Conservation (phyloP, 2,329 filamentous ascomycete species). For the Akanthomyces dipterigenus region DNA sequence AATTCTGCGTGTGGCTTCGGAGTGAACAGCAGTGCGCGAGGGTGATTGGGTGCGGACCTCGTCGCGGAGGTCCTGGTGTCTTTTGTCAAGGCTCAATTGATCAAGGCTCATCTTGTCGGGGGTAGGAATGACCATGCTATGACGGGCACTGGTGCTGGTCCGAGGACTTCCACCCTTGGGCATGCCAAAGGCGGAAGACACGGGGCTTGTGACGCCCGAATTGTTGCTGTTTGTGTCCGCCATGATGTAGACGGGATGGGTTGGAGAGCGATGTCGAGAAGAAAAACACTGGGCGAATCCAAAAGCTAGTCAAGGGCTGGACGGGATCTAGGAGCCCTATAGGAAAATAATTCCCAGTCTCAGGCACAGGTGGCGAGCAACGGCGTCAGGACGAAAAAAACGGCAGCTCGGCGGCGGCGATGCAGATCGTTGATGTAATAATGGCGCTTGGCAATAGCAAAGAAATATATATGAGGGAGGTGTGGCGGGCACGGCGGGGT, state of each 20-base stretch:
- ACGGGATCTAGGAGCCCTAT: conserved; percentile 1
- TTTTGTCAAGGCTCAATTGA: conserved; percentile 10
- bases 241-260: not conserved
- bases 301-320: not conserved
- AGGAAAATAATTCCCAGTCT: not conserved
- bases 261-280: not conserved
- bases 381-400: not conserved
- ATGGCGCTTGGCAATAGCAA: not conserved
- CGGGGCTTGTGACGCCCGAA: conserved; percentile 7
- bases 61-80: conserved; percentile 8
- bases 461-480: not conserved
- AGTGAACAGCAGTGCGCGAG: conserved; percentile 2
- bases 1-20: conserved; percentile 12
- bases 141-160: not conserved
- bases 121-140: conserved; percentile 2
- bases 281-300: not conserved
- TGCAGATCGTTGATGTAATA: conserved; percentile 11
- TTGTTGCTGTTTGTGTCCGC: conserved; percentile 3
- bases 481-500: not conserved
- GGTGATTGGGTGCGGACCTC: conserved; percentile 2
- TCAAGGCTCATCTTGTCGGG: conserved; percentile 8
- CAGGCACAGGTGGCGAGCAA: not conserved
- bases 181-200: conserved; percentile 13
- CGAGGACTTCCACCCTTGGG: conserved; percentile 8
- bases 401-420: not conserved